Percentiles rank a stretch among this genome's conserved stretches.
Conservation (phyloP, 2,329 filamentous ascomycete genomes). For the Colletotrichum agaves region DNA sequence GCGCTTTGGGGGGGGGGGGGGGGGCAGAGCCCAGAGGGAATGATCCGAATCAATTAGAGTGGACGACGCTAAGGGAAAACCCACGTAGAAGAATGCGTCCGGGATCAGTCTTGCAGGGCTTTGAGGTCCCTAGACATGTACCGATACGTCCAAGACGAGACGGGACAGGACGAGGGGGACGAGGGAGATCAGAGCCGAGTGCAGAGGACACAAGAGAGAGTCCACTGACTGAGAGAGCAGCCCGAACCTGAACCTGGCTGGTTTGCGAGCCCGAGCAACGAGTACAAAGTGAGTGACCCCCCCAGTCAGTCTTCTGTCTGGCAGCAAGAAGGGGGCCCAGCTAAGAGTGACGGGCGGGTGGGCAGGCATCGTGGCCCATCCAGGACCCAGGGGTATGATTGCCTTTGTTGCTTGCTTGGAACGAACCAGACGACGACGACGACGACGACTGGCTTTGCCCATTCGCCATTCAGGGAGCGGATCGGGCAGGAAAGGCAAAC, state of each 20-base stretch:
- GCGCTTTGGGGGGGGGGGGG: constrained; percentile 6
- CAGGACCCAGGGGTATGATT: constrained; percentile 10
- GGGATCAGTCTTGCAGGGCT: constrained; percentile 22
- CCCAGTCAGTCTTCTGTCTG: too few species aligned
- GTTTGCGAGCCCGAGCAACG: not conserved
- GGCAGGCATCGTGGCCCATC: constrained; percentile 18
- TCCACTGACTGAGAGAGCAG: constrained; percentile 2
- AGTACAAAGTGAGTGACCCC: too few species aligned
- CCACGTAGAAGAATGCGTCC: constrained; percentile 22
- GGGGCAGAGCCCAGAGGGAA: not conserved
- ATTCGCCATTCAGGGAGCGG: constrained; percentile 2
- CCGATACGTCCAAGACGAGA: constrained; percentile 12
- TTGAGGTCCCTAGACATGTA: constrained; percentile 11
- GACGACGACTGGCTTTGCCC: not conserved
- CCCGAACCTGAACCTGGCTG: too few species aligned
- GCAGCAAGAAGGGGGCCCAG: not conserved
- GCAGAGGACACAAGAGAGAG: constrained; percentile 1
- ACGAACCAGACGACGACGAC: too few species aligned
- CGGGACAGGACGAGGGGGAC: constrained; percentile 2
- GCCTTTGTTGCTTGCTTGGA: constrained; percentile 15
- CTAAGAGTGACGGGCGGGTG: constrained; percentile 8
- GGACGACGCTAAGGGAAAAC: constrained; percentile 22
- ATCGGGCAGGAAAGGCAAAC: constrained; percentile 25
- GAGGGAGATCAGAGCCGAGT: not conserved
- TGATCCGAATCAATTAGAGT: constrained; percentile 5